A percentile compares a stretch with the other conserved stretches of the same genome.
Conservation (phyloP, 208 protist genomes). For the Spironucleus salmonicida region DNA sequence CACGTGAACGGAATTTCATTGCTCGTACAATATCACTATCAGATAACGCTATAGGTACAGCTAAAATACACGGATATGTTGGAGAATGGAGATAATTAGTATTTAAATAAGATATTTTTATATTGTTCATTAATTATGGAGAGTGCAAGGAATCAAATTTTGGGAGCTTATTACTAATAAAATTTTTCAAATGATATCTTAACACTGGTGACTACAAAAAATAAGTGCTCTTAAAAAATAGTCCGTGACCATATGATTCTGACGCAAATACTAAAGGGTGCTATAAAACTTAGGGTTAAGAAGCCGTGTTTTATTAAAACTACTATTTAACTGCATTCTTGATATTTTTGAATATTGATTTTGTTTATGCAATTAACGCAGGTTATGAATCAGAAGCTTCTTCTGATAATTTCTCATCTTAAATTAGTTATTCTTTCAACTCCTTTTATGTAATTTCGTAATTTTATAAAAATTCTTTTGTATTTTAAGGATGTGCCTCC, state of each 20-base stretch:
- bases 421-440: background rate
- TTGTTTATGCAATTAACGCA: too few species aligned
- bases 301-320: background rate
- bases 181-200: background rate
- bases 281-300: too few species aligned
- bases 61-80: constrained; percentile 51
- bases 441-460: too few species aligned
- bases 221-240: background rate
- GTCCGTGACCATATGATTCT: background rate
- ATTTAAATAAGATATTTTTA: constrained; percentile 40
- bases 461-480: background rate
- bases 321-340: background rate
- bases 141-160: background rate
- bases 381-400: background rate
- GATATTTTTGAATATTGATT: too few species aligned
- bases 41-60: constrained; percentile 45
- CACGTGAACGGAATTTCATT: constrained; percentile 44
- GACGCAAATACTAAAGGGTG: background rate
- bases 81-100: constrained; percentile 44
- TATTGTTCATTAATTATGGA: background rate
- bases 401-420: background rate
- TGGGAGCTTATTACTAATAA: background rate
- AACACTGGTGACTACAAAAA: background rate
- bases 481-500: background rate
- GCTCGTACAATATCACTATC: constrained; percentile 44